Evolutionary conservation across 805 yeast genomes (phyloP).

Genomic region (Candida chilensis): DNA sequence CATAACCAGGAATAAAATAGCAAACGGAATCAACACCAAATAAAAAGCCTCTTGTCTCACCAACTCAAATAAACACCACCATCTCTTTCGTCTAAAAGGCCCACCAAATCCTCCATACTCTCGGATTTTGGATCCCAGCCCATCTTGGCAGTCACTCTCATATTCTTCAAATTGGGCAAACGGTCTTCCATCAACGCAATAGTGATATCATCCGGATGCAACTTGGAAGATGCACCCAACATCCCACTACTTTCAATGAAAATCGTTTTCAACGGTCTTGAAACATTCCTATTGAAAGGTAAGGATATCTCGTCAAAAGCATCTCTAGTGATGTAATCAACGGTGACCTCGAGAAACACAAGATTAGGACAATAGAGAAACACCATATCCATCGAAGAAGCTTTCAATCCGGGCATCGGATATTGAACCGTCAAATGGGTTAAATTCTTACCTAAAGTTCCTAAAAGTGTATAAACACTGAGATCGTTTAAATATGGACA

Average conservation of each 20-base stretch:
- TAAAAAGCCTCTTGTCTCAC: too few species aligned
- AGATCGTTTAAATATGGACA: slow-evolving; percentile 71
- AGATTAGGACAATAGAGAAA: slow-evolving; percentile 74
- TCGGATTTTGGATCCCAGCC: slow-evolving; percentile 71
- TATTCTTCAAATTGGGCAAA: slow-evolving; percentile 54
- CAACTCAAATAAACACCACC: slow-evolving; percentile 65
- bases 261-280: slow-evolving; percentile 47
- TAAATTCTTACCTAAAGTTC: slow-evolving; percentile 58
- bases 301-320: slow-evolving; percentile 22
- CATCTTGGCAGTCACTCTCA: slow-evolving; percentile 64
- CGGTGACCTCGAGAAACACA: slow-evolving; percentile 53
- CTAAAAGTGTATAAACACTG: slow-evolving; percentile 53
- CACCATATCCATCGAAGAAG: slow-evolving; percentile 62
- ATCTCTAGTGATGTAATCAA: slow-evolving; percentile 60
- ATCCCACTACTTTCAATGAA: slow-evolving; percentile 80
- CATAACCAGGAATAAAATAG: too few species aligned
- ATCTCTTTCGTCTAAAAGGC: slow-evolving; percentile 60
- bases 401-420: slow-evolving; percentile 79
- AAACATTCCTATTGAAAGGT: too few species aligned
- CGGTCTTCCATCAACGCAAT: slow-evolving; percentile 75
- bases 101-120: slow-evolving; percentile 53
- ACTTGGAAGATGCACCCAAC: slow-evolving; percentile 71
- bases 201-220: slow-evolving; percentile 84
- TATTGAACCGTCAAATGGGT: slow-evolving; percentile 60
- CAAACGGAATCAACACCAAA: too few species aligned